Evolutionary conservation across 2,329 filamentous ascomycete species (phyloP).

Genomic region (Pezicula neosporulosa): DNA sequence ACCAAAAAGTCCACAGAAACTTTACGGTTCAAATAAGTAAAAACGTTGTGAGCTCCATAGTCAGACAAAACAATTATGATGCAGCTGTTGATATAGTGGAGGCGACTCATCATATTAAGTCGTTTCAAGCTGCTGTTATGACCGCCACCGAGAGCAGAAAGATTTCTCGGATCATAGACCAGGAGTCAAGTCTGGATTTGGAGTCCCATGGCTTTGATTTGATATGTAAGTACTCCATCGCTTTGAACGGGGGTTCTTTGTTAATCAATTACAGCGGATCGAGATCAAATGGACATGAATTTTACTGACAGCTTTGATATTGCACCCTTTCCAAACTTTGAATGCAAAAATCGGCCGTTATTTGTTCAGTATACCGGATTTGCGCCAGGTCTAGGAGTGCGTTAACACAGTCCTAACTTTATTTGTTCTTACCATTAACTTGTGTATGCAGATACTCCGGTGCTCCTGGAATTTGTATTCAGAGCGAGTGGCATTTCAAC

Average conservation of each 20-base stretch:
- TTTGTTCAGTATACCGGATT: too few species aligned
- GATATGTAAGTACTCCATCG: slow-evolving; percentile 20
- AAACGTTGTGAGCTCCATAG: slow-evolving; percentile 26
- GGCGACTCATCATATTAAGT: slow-evolving; percentile 20
- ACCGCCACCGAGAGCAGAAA: slow-evolving; percentile 25
- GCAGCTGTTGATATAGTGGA: slow-evolving; percentile 28
- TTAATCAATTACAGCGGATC: too few species aligned
- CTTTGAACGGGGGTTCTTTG: too few species aligned
- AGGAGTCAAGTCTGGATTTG: slow-evolving; percentile 7
- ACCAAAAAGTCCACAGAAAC: slow-evolving; percentile 23
- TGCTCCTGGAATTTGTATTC: too few species aligned
- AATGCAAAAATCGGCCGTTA: not conserved
- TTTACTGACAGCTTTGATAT: too few species aligned
- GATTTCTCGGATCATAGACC: slow-evolving; percentile 21
- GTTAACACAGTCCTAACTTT: too few species aligned
- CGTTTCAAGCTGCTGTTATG: slow-evolving; percentile 20
- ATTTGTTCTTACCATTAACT: too few species aligned
- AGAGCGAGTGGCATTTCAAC: too few species aligned
- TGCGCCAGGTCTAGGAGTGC: too few species aligned
- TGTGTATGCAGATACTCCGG: too few species aligned
- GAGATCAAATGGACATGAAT: too few species aligned
- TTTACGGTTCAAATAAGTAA: slow-evolving; percentile 21
- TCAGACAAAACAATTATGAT: slow-evolving; percentile 27
- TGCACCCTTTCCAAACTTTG: not conserved
- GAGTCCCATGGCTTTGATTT: slow-evolving; percentile 19